Conservation (phyloP, 495 filamentous ascomycete genomes). For the Lasiosphaeria miniovina region DNA sequence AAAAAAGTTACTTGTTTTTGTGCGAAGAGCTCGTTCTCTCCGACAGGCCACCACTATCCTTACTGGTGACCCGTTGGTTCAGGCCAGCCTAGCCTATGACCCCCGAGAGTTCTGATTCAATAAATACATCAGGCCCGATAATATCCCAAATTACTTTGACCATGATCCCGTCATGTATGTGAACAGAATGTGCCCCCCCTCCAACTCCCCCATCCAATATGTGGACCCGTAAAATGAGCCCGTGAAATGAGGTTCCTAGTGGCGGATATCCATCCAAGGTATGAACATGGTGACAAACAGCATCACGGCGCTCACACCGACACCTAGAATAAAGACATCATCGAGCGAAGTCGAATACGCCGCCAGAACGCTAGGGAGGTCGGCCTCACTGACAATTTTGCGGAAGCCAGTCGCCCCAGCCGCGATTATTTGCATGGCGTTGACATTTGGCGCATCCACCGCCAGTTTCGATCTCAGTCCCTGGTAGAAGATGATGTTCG, state of each 20-base stretch:
- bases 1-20: no score
- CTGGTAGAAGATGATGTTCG: constrained; percentile 58
- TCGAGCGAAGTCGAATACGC: constrained; percentile 41
- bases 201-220: no score
- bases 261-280: constrained; percentile 23
- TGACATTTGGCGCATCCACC: constrained; percentile 24
- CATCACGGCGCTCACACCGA: constrained; percentile 10
- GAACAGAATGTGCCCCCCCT: no score
- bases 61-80: no score
- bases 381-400: constrained; percentile 10
- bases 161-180: no score
- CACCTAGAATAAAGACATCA: constrained; percentile 21
- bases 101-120: no score
- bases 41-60: no score
- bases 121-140: no score
- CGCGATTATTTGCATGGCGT: constrained; percentile 18
- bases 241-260: background rate
- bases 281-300: constrained; percentile 19
- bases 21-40: no score
- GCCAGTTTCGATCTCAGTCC: constrained; percentile 44
- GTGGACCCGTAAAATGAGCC: no score
- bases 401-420: constrained; percentile 51
- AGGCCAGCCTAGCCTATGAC: no score
- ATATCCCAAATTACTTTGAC: no score
- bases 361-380: constrained; percentile 31